Percentiles rank a stretch among this genome's conserved stretches.
These are phyloP conservation scores for Rhizopus stolonifer DNA, from an alignment of 371 early-diverging fungal genomes.

Conservation along the genomic window DNA sequence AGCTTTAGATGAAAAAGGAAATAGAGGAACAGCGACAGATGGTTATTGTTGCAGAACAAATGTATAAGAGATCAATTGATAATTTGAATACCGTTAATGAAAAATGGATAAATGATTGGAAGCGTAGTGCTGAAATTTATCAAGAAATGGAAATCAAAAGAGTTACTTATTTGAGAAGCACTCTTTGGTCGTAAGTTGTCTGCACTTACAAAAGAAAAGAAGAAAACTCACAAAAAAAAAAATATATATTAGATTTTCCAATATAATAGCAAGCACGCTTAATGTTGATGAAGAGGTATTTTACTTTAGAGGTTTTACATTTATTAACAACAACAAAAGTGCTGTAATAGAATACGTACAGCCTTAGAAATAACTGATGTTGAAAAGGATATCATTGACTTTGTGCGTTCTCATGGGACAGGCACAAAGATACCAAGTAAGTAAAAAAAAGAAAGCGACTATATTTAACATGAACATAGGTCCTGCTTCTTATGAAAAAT, in stretches of 20 bases:
- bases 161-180: constrained; percentile 36
- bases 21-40: constrained; percentile 27
- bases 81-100: constrained; percentile 28
- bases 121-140: constrained; percentile 30
- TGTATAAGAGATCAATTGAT: constrained; percentile 37
- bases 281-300: constrained; percentile 49
- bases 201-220: background rate
- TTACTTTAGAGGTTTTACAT: background rate
- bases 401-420: constrained; percentile 36
- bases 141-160: constrained; percentile 48
- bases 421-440: constrained; percentile 35
- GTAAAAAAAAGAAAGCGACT: background rate
- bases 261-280: constrained; percentile 45
- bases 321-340: constrained; percentile 14
- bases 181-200: constrained; percentile 43
- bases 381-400: constrained; percentile 33
- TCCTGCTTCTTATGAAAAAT: constrained; percentile 7
- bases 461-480: constrained; percentile 1
- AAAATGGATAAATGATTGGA: constrained; percentile 40
- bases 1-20: constrained; percentile 24
- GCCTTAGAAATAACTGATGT: constrained; percentile 41
- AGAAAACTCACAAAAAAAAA: background rate
- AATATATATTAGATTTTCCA: constrained; percentile 33
- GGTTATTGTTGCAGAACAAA: constrained; percentile 35
- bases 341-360: constrained; percentile 42